Base-by-base conservation (phyloP, 2,329 filamentous ascomycete genomes). In the Juglanconis sp. region DNA sequence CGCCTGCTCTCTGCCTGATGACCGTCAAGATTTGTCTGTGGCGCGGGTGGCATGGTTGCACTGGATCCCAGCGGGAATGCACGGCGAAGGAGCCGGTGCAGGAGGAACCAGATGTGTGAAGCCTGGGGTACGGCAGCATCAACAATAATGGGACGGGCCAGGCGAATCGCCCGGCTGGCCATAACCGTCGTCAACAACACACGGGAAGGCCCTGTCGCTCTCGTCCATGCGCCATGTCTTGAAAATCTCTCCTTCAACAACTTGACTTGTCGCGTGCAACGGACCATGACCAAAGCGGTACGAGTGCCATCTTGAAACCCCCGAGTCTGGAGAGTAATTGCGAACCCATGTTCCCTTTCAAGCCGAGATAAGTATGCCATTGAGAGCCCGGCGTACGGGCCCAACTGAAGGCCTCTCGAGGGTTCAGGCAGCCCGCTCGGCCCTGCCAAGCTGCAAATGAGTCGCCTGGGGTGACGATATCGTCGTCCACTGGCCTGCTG, bases 251-350 rank as follows among this genome's bases (percentile, higher is more conserved):
- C 42, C 32, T 34, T 38, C 56, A 15, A 53, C 36, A 13, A 31
- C 11, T n/a, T 32, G 6, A 24, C 36, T 40, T 38, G 35, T 44
- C 40, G 11, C 13, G 17, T 34, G 51, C 36, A 44, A 32, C 50
- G 31, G 36, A 44, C 35, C 5, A 31, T 30, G 32, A 35, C 51
- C 51, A 55, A 51, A 35, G 47, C 48, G 48, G 50, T 36, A 44
- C 59, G 56, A 42, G 60, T 50, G 54, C 47, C 51, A 59, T 49
- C 59, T 47, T 61, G 56, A 56, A 61, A 58, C 59, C 36, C 35
- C 53, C 30, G 35, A 55, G 55, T 46, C 38, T 46, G 56, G 55
- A 52, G 51, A 48, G 50, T 50, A 24, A 38, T 54, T 48, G 44
- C 47, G 31, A 54, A 46, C 50, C 59, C 59, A 50, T 36, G 55